A percentile compares a stretch with the other conserved stretches of the same genome.
phyloP scores from a whole-genome alignment of 139 green algal genomes.

The Tetratostichococcus sp. region DNA sequence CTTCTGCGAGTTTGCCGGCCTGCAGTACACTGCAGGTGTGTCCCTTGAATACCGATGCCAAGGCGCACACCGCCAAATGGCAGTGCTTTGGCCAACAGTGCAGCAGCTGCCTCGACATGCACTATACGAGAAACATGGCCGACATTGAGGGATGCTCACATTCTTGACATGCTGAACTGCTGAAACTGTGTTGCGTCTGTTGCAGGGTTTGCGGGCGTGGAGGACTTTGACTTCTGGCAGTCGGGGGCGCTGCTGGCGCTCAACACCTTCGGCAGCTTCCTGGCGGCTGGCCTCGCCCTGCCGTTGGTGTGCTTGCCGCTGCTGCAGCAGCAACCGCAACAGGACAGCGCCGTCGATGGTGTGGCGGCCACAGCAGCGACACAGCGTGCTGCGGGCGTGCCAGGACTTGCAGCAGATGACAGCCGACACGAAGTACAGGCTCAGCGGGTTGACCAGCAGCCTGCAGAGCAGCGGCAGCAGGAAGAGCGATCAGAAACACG shows the following conservation, averaged over 20 bases:
- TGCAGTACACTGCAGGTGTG: constrained; percentile 74
- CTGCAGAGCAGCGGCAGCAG: neutral
- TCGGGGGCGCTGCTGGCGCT: constrained; percentile 58
- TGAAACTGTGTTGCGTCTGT: too few relatives aligned
- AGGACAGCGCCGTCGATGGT: too few relatives aligned
- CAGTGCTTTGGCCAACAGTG: too few relatives aligned
- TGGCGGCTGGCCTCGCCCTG: constrained; percentile 32
- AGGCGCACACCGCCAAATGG: too few relatives aligned
- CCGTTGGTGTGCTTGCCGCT: constrained; percentile 14
- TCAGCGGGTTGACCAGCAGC: neutral
- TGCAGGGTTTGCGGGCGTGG: constrained; percentile 78
- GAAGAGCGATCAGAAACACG: neutral
- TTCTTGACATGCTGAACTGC: too few relatives aligned
- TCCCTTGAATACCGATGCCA: too few relatives aligned
- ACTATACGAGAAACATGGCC: too few relatives aligned
- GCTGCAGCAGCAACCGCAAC: neutral
- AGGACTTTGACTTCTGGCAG: constrained; percentile 55
- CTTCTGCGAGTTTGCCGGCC: constrained; percentile 85
- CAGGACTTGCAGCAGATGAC: too few relatives aligned
- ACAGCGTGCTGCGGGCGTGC: too few relatives aligned
- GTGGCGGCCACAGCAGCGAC: too few relatives aligned
- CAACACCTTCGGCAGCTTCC: constrained; percentile 73
- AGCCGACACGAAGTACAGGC: neutral
- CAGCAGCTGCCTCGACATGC: too few relatives aligned
- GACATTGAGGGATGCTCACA: too few relatives aligned